Percentiles rank a stretch among this genome's conserved stretches.
These are phyloP conservation scores for Chloris gayana DNA, from an alignment of 176 grass and related monocot genomes.

Conservation along the genomic window DNA sequence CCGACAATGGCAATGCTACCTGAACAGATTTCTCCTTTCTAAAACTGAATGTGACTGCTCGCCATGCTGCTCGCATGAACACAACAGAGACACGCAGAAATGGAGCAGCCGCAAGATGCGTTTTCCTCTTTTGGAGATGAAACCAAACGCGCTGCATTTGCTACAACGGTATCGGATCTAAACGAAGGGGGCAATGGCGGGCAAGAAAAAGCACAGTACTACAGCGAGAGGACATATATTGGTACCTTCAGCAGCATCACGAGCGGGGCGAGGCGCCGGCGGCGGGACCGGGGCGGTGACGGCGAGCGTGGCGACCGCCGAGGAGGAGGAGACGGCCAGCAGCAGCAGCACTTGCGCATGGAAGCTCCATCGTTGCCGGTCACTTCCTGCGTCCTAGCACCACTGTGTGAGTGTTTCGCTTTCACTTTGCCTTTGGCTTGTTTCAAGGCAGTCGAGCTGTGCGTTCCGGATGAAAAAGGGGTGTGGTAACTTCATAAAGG, in stretches of 20 bases:
- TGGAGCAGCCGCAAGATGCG: neutral
- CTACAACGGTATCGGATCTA: neutral
- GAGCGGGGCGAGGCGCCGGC: conserved; percentile 17
- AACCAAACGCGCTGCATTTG: neutral
- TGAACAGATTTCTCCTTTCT: neutral
- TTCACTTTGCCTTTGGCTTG: conserved; percentile 22
- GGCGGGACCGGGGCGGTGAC: conserved; percentile 31
- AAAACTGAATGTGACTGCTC: neutral
- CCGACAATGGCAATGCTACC: too few species aligned
- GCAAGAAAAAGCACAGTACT: neutral
- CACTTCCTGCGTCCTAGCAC: neutral
- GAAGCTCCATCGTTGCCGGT: conserved; percentile 46
- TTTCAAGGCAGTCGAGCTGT: neutral
- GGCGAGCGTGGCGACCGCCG: conserved; percentile 40
- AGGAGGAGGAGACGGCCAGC: conserved; percentile 26
- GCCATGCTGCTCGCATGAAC: neutral
- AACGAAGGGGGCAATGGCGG: neutral
- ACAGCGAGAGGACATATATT: neutral
- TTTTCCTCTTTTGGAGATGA: neutral
- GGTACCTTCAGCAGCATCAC: conserved; percentile 40
- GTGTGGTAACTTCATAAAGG: neutral
- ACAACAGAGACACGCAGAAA: conserved; percentile 9
- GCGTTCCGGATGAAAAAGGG: neutral
- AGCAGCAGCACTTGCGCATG: conserved; percentile 23
- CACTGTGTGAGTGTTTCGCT: neutral